These are phyloP conservation scores for Stachybotrys echinatus DNA, from an alignment of 2,329 filamentous ascomycete genomes.

Conservation along the genomic window DNA sequence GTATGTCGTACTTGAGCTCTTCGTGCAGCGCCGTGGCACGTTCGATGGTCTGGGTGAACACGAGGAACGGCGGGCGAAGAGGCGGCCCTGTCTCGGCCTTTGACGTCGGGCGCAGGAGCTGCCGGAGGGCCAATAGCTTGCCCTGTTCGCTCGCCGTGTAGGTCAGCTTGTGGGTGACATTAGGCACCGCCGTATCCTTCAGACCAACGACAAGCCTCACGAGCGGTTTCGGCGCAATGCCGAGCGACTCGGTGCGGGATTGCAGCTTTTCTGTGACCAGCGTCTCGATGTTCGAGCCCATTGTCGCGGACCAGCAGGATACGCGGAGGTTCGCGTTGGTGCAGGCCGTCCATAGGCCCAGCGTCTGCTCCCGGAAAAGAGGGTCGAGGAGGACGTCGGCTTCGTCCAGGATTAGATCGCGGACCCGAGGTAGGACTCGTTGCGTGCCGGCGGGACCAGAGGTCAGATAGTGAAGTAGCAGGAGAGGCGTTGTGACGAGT, in stretches of 20 bases:
- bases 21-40: constrained; percentile 81
- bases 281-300: constrained; percentile 87
- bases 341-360: constrained; percentile 78
- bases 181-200: constrained; percentile 92
- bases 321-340: constrained; percentile 63
- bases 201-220: constrained; percentile 89
- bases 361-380: constrained; percentile 83
- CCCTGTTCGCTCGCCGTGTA: constrained; percentile 92
- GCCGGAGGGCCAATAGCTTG: constrained; percentile 85
- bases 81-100: constrained; percentile 48
- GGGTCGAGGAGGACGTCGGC: constrained; percentile 91
- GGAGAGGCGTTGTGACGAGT: constrained; percentile 41
- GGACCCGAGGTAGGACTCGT: constrained; percentile 59
- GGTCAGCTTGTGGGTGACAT: constrained; percentile 80
- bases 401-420: constrained; percentile 80
- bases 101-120: constrained; percentile 74
- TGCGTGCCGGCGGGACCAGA: constrained; percentile 35
- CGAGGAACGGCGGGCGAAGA: constrained; percentile 81
- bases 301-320: constrained; percentile 93
- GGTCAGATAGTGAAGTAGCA: constrained; percentile 70
- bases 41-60: constrained; percentile 95
- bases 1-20: constrained; percentile 92
- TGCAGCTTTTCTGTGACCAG: constrained; percentile 66
- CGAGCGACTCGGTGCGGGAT: constrained; percentile 39
- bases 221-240: constrained; percentile 43